Percentiles rank a stretch among this genome's conserved stretches.
These are phyloP conservation scores for Saccharum officinarum DNA, from an alignment of 176 grass and related monocot genomes.

Conservation along the genomic window DNA sequence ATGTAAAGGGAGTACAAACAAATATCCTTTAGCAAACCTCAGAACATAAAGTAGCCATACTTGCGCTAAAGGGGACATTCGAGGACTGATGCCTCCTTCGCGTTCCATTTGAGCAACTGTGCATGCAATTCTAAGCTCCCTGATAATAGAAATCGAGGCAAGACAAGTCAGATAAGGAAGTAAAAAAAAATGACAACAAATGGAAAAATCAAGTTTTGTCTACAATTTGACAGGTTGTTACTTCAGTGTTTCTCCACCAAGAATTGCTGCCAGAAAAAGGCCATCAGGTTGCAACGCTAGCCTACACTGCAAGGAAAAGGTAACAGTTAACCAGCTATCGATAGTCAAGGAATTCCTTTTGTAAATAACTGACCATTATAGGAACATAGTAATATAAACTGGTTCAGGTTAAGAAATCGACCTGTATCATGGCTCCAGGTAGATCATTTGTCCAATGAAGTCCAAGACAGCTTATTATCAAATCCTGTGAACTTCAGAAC, in stretches of 20 bases:
- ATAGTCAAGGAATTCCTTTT: neutral
- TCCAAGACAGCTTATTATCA: conserved; percentile 88
- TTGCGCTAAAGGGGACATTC: conserved; percentile 92
- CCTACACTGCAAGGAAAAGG: conserved; percentile 65
- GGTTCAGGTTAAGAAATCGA: neutral
- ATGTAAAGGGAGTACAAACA: conserved; percentile 4
- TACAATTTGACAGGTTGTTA: conserved; percentile 39
- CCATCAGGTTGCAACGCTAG: conserved; percentile 89
- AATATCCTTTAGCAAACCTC: neutral
- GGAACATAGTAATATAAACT: neutral
- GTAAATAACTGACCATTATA: neutral
- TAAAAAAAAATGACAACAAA: conserved; percentile 13
- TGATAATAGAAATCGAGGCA: conserved; percentile 36
- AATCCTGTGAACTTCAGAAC: conserved; percentile 80
- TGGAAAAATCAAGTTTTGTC: neutral
- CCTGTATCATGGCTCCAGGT: conserved; percentile 98
- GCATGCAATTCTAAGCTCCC: conserved; percentile 97
- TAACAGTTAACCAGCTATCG: conserved; percentile 22
- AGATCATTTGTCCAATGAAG: conserved; percentile 99
- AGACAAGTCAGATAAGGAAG: conserved; percentile 18
- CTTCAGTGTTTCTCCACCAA: conserved; percentile 94
- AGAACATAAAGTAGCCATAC: conserved; percentile 45
- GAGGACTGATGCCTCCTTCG: conserved; percentile 89
- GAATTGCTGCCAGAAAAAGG: conserved; percentile 87
- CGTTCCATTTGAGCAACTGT: conserved; percentile 97